Conservation (phyloP, 495 filamentous ascomycete genomes). For the Chaetomium fimeti region DNA sequence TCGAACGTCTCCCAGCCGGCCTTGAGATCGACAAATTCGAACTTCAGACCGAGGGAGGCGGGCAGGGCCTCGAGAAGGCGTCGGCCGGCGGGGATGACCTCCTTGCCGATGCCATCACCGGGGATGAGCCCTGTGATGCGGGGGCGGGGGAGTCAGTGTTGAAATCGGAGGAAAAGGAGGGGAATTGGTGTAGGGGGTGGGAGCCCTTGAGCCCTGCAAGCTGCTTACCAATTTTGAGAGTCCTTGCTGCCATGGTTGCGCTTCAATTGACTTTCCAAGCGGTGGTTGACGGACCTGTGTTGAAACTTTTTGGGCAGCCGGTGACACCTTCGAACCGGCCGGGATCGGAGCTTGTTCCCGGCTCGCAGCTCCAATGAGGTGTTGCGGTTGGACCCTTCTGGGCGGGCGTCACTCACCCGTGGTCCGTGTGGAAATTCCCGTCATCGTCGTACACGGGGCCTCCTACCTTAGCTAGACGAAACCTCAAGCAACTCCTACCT, state of each 20-base stretch:
- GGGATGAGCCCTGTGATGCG: conserved; percentile 80
- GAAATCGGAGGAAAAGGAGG: neutral
- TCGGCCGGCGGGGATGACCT: conserved; percentile 95
- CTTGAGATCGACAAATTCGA: conserved; percentile 87
- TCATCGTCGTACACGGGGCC: too few species aligned
- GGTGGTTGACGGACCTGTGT: neutral
- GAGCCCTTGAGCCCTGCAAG: neutral
- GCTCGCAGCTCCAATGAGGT: neutral
- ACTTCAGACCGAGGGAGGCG: conserved; percentile 76
- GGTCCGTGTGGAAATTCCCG: too few species aligned
- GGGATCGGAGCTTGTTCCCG: conserved; percentile 12
- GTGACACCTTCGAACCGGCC: neutral
- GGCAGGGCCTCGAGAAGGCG: conserved; percentile 87
- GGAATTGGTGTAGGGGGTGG: neutral
- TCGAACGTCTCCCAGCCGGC: conserved; percentile 94
- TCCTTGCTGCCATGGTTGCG: conserved; percentile 53
- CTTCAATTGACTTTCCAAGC: conserved; percentile 31
- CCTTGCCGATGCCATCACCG: conserved; percentile 96
- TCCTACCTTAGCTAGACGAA: too few species aligned
- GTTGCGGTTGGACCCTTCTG: neutral
- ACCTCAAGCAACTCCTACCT: too few species aligned
- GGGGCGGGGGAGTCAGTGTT: conserved; percentile 11
- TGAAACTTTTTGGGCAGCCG: conserved; percentile 9
- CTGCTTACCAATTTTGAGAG: conserved; percentile 58
- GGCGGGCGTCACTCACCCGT: too few species aligned